Conservation (phyloP, 495 filamentous ascomycete species). For the Achaetomiella virescens region DNA sequence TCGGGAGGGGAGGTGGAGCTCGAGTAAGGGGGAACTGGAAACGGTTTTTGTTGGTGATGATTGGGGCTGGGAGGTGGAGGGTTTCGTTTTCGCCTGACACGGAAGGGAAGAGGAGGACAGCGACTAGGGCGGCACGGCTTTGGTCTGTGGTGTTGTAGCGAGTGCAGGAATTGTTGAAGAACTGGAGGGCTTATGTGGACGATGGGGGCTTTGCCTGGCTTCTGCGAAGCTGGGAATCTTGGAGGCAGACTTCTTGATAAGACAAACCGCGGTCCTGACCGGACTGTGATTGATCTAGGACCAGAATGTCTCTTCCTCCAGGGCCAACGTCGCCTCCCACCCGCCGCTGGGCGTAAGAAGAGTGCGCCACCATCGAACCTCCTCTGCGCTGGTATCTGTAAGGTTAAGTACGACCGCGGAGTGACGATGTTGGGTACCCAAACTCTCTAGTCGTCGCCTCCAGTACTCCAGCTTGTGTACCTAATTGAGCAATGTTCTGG, state of each 20-base stretch:
- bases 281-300: not conserved
- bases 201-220: not conserved
- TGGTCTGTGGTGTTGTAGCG: slow-evolving; percentile 4
- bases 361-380: not conserved
- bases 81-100: not conserved
- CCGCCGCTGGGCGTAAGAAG: not conserved
- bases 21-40: not conserved
- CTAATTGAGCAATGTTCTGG: too few relatives aligned
- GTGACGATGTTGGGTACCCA: not conserved
- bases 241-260: not conserved
- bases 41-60: not conserved
- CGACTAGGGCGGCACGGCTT: slow-evolving; percentile 13
- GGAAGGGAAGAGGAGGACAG: not conserved
- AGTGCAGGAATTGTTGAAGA: not conserved
- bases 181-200: not conserved
- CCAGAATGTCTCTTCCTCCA: not conserved
- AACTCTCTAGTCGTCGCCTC: not conserved
- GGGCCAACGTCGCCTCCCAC: not conserved
- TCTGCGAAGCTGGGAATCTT: too few relatives aligned
- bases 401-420: not conserved
- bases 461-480: not conserved
- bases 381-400: not conserved
- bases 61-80: not conserved
- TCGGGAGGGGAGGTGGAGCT: not conserved
- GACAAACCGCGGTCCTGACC: not conserved